These are phyloP conservation scores for Boletus chippewaensis DNA, from an alignment of 1,284 basidiomycete genomes.

Conservation along the genomic window DNA sequence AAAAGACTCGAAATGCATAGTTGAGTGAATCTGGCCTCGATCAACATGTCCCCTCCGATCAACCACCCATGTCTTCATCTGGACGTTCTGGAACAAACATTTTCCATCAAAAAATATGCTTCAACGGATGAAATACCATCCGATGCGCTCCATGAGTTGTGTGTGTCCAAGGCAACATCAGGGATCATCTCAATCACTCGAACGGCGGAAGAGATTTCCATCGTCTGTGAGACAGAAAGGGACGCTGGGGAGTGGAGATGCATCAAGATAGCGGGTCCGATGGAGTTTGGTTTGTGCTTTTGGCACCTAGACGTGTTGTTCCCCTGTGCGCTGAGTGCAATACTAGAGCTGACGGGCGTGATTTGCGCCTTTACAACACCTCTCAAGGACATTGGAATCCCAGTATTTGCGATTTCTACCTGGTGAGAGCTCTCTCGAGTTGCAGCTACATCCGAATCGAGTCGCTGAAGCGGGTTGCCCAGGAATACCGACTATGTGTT, in stretches of 20 bases:
- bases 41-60: slow-evolving; percentile 45
- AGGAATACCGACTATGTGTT: slow-evolving; percentile 64
- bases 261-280: slow-evolving; percentile 58
- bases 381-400: slow-evolving; percentile 48
- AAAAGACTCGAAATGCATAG: neutral
- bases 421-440: slow-evolving; percentile 41
- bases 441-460: neutral
- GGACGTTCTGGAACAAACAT: slow-evolving; percentile 46
- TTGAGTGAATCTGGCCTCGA: neutral
- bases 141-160: slow-evolving; percentile 29
- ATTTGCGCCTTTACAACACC: slow-evolving; percentile 50
- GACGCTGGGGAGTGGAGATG: slow-evolving; percentile 47
- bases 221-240: slow-evolving; percentile 43
- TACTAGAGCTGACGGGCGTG: slow-evolving; percentile 52
- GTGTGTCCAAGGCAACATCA: slow-evolving; percentile 11
- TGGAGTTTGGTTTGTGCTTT: slow-evolving; percentile 51
- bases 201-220: slow-evolving; percentile 54
- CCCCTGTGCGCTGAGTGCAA: slow-evolving; percentile 1
- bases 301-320: neutral
- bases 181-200: slow-evolving; percentile 53
- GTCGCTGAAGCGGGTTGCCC: neutral
- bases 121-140: slow-evolving; percentile 27
- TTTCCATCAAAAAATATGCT: slow-evolving; percentile 50
- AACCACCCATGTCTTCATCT: slow-evolving; percentile 45
- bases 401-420: slow-evolving; percentile 64